Base-by-base conservation (phyloP, 179 eudicot genomes). In the Beta macrorhiza region DNA sequence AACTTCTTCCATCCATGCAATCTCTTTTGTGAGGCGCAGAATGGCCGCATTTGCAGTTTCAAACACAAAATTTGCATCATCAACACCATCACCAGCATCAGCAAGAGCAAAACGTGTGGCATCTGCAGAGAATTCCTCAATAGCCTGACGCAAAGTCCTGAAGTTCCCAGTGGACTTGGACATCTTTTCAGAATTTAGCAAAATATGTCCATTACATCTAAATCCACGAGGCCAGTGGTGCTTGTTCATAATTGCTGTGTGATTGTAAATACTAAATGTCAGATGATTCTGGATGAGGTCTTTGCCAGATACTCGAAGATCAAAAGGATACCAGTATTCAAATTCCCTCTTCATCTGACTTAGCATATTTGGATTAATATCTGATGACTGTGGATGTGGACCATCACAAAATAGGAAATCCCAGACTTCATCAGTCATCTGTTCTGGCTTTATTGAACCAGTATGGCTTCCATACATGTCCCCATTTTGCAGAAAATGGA, bases 21-120 rank as follows among this genome's bases (percentile, higher is more conserved):
- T 82, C 83, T 95, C 98, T 86, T 91, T 92, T 0, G 98, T 95
- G 20, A 95, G 93, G 59, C 93, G 91, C 29, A 93, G 83, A 20
- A 95, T 95, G 7, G 98, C 98, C 20, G 98, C 91, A 88, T 95
- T 93, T n/a, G 98, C 97, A 0, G 98, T 95, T 74, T 95, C 98
- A 74, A 91, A 92, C 11, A 92, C 98, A 82, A 95, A 93, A 71
- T 95, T 95, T n/a, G 97, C 97, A 82, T 95, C 97, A 82, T 95
- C 98, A 85, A 95, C 93, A 14, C 97, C 98, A 80, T 95, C 98
- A 20, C 98, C 98, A 2, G 98, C 98, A 88, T 95, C 97, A 47
- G 93, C 97, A 82, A 95, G 95, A 19, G 97, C 89, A 83, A 93
- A 95, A 63, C 93, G 83, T 15, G 95, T 91, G 53, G 96, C 93